Conservation (phyloP, 345 rosid genomes). For the Populus tremula region DNA sequence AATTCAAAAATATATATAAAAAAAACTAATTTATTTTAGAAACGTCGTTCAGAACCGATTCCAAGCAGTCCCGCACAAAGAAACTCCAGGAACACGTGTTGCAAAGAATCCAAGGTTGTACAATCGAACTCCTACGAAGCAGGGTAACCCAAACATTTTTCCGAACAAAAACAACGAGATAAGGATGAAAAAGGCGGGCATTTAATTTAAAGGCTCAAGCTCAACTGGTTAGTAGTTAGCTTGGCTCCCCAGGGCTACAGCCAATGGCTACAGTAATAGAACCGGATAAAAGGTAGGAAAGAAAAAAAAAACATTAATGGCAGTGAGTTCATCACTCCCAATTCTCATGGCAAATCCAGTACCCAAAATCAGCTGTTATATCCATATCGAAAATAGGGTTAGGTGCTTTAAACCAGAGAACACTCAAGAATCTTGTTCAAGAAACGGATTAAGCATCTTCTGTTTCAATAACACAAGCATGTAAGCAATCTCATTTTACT, state of each 20-base stretch:
- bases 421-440: slow-evolving; percentile 20
- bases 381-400: slow-evolving; percentile 2
- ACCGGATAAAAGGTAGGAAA: background rate
- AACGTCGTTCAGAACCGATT: too few species aligned
- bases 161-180: background rate
- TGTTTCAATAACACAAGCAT: background rate
- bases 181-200: slow-evolving; percentile 5
- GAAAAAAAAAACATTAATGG: slow-evolving; percentile 33
- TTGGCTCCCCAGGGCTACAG: too few species aligned
- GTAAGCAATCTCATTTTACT: background rate
- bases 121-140: too few species aligned
- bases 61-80: too few species aligned
- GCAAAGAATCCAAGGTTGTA: background rate
- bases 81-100: background rate
- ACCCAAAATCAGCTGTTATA: slow-evolving; percentile 35
- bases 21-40: too few species aligned
- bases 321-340: slow-evolving; percentile 36
- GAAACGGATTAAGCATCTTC: slow-evolving; percentile 23
- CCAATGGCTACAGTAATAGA: background rate
- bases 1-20: too few species aligned
- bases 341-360: slow-evolving; percentile 42
- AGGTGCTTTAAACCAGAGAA: slow-evolving; percentile 15
- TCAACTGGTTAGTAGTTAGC: background rate
- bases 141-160: background rate
- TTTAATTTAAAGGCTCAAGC: slow-evolving; percentile 3